Evolutionary conservation across 2,329 filamentous ascomycete species (phyloP), one percentile per base, ranked within the genome.

Genomic region (Curvularia hawaiiensis): DNA sequence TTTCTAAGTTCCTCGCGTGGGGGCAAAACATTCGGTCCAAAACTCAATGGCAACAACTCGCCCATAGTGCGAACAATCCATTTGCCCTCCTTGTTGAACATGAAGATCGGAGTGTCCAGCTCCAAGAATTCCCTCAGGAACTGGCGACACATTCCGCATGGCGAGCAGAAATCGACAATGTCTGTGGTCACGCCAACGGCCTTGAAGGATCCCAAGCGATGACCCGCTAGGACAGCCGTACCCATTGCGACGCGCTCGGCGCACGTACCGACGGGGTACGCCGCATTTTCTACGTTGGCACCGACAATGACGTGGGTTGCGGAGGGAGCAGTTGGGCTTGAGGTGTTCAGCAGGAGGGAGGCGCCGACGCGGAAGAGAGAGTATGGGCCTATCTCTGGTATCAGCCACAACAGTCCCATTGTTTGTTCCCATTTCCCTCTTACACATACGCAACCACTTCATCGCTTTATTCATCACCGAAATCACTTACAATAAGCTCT

Each of bases 121-220:
- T 75, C 75, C 59, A 79, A 75, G 48, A 83, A 83, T 68, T 83
- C 81, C 30, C 80, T 59, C 50, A 83, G 69, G 58, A 94, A 96
- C 75, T 97, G 94, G 68, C 94, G 84, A 76, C 94, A 98, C 92
- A 97, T 97, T 54, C 95, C 95, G 74, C 95, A 99, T 0, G 95
- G 95, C 44, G 75, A 79, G 63, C 72, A 75, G 40, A 71, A 75
- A 28, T 71, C 71, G 16, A 68, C 67, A 58, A 90, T 89, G 73
- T 97, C 90, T 6, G 93, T 96, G 7, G 90, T 85, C 4, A 99
- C 92, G 16, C 90, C 94, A 22, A 99, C 78, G 20, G 93, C 94
- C 70, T 86, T 88, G 64, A 73, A 78, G 56, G 68, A 76, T 50
- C 72, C 71, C 2, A 73, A 44, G 33, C 76, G 78, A 63, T 84